These are phyloP conservation scores for Helotiales sp. DNA, from an alignment of 2,329 filamentous ascomycete species.

Conservation along the genomic window DNA sequence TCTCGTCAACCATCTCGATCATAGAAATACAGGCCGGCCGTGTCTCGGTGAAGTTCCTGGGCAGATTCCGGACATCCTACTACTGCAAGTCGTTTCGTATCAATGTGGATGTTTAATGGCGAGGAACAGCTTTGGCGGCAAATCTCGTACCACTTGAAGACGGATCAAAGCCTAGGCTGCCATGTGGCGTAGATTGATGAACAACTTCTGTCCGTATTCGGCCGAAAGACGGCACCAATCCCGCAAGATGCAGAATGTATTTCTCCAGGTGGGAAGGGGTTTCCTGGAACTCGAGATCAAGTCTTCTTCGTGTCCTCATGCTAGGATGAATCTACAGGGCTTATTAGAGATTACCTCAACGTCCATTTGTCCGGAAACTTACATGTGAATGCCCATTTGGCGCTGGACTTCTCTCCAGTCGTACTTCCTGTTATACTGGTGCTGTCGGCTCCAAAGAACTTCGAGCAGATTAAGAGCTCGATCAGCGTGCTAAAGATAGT, in stretches of 20 bases:
- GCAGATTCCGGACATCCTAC: background rate
- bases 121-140: too few species aligned
- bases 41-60: background rate
- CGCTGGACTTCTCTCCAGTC: slow-evolving; percentile 41
- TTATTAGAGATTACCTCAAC: slow-evolving; percentile 3
- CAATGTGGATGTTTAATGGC: too few species aligned
- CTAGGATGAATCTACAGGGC: slow-evolving; percentile 32
- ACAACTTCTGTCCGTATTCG: too few species aligned
- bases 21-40: background rate
- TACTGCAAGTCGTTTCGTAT: too few species aligned
- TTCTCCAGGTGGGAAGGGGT: too few species aligned
- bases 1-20: background rate
- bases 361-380: slow-evolving; percentile 3
- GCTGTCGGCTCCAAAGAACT: slow-evolving; percentile 41
- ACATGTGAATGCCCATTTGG: slow-evolving; percentile 43
- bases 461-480: slow-evolving; percentile 40
- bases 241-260: too few species aligned
- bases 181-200: too few species aligned
- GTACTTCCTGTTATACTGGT: slow-evolving; percentile 39
- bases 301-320: slow-evolving; percentile 17
- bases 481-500: slow-evolving; percentile 38
- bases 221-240: background rate
- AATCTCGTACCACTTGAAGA: too few species aligned
- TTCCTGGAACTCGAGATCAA: too few species aligned
- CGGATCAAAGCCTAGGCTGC: too few species aligned